Conservation (phyloP, 371 early-diverging fungal genomes). For the Apophysomyces sp. region DNA sequence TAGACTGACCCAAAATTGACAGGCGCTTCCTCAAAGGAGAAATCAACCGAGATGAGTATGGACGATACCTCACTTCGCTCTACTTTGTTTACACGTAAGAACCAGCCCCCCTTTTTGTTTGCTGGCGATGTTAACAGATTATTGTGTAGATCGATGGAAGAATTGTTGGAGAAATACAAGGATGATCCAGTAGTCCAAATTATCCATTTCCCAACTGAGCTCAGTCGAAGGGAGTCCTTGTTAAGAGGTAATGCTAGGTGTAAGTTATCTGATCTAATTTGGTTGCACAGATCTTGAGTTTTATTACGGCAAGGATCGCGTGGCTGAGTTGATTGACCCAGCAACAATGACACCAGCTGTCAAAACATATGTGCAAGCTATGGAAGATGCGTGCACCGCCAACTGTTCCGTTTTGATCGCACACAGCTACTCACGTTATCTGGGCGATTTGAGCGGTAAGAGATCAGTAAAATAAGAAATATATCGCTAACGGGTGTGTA, state of each 20-base stretch:
- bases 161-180: constrained; percentile 43
- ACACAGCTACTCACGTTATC: constrained; percentile 54
- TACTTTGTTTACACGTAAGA: constrained; percentile 39
- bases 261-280: neutral
- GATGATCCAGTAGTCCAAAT: constrained; percentile 38
- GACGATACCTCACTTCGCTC: constrained; percentile 33
- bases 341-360: constrained; percentile 47
- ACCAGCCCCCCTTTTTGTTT: neutral
- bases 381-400: constrained; percentile 34
- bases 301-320: constrained; percentile 47
- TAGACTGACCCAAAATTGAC: neutral
- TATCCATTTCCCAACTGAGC: constrained; percentile 51
- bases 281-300: constrained; percentile 41
- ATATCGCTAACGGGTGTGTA: neutral
- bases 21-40: constrained; percentile 40
- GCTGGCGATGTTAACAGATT: neutral
- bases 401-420: constrained; percentile 53
- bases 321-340: constrained; percentile 24
- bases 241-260: constrained; percentile 19
- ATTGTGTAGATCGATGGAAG: constrained; percentile 42
- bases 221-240: constrained; percentile 36
- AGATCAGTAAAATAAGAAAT: neutral
- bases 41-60: constrained; percentile 33
- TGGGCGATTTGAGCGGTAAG: constrained; percentile 54
- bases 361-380: constrained; percentile 37